Percentiles rank a stretch among this genome's conserved stretches.
phyloP scores from a whole-genome alignment of 2,329 filamentous ascomycete species.

The Penicillium glabrum region DNA sequence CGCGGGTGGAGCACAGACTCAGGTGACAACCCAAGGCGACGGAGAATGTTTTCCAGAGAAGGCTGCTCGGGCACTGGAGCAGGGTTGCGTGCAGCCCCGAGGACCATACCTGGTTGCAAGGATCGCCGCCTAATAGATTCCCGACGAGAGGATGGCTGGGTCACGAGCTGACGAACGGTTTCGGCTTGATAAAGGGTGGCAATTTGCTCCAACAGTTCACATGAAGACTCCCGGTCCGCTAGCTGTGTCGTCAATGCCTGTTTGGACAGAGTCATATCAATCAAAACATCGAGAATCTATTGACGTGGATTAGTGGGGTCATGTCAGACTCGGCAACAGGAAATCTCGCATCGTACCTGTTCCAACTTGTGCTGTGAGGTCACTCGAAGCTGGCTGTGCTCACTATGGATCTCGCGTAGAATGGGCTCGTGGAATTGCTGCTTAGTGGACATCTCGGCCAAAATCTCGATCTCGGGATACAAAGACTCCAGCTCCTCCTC shows the following conservation, averaged over 20 bases:
- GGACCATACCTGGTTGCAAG: constrained; percentile 19
- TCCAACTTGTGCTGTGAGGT: constrained; percentile 35
- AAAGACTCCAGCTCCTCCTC: constrained; percentile 40
- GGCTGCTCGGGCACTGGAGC: constrained; percentile 20
- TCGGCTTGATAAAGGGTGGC: constrained; percentile 33
- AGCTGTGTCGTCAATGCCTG: constrained; percentile 29
- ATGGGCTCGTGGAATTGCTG: constrained; percentile 45
- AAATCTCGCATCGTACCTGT: constrained; percentile 31
- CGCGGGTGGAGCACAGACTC: constrained; percentile 28
- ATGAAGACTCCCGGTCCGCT: constrained; percentile 34
- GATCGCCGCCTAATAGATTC: constrained; percentile 30
- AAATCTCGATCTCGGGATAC: constrained; percentile 40
- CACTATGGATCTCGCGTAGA: constrained; percentile 33
- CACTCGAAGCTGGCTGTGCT: constrained; percentile 29
- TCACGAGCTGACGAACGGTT: constrained; percentile 19
- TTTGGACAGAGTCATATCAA: constrained; percentile 34
- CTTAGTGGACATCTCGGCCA: constrained; percentile 44
- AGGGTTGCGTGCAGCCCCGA: constrained; percentile 15
- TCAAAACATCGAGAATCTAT: constrained; percentile 34
- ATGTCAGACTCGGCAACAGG: not conserved
- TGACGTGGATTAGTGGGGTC: not conserved
- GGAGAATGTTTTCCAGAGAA: constrained; percentile 31
- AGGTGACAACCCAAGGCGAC: constrained; percentile 33
- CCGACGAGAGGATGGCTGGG: constrained; percentile 24
- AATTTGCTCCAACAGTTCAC: constrained; percentile 34